phyloP scores from a whole-genome alignment of 202 grass and related monocot genomes.

The Eragrostis tef region DNA sequence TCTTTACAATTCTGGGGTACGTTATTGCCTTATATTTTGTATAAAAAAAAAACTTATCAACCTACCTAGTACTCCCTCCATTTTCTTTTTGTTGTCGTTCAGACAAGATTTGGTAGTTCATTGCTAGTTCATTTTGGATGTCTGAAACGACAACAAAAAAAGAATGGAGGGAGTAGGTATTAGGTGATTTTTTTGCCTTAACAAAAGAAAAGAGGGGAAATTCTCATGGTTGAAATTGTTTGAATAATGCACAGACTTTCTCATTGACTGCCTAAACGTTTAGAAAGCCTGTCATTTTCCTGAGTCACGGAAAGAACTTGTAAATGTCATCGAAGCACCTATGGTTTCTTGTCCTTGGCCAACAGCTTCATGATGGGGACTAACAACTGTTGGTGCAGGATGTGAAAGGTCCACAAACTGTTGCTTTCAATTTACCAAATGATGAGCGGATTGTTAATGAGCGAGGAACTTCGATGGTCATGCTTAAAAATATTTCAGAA shows the following conservation, averaged over 20 bases:
- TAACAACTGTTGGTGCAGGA: conserved; percentile 64
- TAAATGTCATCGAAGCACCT: neutral
- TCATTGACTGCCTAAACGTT: conserved; percentile 6
- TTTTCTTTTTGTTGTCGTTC: no score
- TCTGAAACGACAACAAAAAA: no score
- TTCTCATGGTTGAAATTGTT: conserved; percentile 8
- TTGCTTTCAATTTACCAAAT: conserved; percentile 99
- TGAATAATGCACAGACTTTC: neutral
- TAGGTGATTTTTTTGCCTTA: no score
- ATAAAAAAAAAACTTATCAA: neutral
- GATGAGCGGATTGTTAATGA: conserved; percentile 92
- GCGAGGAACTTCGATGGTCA: conserved; percentile 94
- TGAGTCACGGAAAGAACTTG: neutral
- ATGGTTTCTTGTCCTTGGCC: neutral
- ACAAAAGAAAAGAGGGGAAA: neutral
- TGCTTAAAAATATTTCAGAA: conserved; percentile 98
- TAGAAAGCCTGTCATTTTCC: neutral
- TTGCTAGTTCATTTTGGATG: no score
- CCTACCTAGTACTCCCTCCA: no score
- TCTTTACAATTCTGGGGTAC: conserved; percentile 91
- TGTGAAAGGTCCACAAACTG: conserved; percentile 93
- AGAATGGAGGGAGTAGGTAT: no score
- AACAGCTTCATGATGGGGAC: conserved; percentile 23
- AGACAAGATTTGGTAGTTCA: no score
- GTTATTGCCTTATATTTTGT: conserved; percentile 39